Evolutionary conservation across 148 eudicot genomes (phyloP), one percentile per base, ranked within the genome.

Genomic region (Arctostaphylos glauca): DNA sequence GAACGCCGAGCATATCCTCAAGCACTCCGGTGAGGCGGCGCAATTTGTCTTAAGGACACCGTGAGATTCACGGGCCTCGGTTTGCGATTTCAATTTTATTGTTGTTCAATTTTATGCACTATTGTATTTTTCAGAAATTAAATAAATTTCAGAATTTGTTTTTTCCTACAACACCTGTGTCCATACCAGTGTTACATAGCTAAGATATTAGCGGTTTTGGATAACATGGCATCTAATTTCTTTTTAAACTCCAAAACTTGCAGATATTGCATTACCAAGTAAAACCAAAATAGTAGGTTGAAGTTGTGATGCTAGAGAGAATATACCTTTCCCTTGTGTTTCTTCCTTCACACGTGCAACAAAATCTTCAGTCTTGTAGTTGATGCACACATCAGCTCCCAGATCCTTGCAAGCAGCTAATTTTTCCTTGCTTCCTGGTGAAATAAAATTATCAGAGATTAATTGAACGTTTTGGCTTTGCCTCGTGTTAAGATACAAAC

Each of bases 291-390:
- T 53, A 25, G 21, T 0, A 43, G 70, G 31, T 53, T 6, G 18
- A 25, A 54, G 10, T 25, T 77, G 15, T 41, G 19, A 56, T 6
- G 50, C 8, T 56, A 15, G n/a, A 72, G 41, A 79, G 12, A 71
- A 5, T 12, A 72, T 82, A 96, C 98, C 98, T 93, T 92, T 92
- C 54, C 98, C 98, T 59, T 87, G 93, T 16, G 98, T 96, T 88
- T 96, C 98, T 88, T 94, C 98, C 83, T 96, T 94, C 70, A 92
- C 92, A 38, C 98, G 92, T 19, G 95, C 91, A 83, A 92, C 98
- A 88, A 96, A 96, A 88, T 94, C 95, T 88, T 96, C 98, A 31
- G 96, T 93, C 91, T 93, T 96, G 86, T 96, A 96, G 84, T 94
- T 94, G 84, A 96, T 96, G 88, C 96, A 87, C 60, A 93, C 93